Conservation (phyloP, 2,329 filamentous ascomycete genomes). For the Camillea tinctor region DNA sequence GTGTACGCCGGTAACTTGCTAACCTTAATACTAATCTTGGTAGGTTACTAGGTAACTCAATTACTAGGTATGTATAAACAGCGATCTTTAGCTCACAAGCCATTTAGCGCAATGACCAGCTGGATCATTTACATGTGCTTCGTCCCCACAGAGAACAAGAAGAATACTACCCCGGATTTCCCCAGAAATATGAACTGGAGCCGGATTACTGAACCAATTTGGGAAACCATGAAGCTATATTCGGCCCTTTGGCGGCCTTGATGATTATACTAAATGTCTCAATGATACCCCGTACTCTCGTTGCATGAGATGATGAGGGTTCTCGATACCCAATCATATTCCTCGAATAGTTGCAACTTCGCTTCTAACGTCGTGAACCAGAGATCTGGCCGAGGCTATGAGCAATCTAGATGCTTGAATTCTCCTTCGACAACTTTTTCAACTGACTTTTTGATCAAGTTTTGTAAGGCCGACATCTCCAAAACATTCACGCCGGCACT, state of each 20-base stretch:
- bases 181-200: neutral
- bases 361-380: neutral
- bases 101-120: too few species aligned
- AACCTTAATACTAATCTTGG: too few species aligned
- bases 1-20: too few species aligned
- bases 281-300: neutral
- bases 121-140: neutral
- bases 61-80: too few species aligned
- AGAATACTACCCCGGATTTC: neutral
- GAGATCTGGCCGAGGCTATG: neutral
- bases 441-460: neutral
- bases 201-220: neutral
- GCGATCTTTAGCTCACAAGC: too few species aligned
- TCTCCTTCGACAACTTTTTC: neutral
- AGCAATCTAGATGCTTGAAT: neutral
- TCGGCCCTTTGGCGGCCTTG: constrained; percentile 13
- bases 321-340: neutral
- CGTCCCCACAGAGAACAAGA: neutral
- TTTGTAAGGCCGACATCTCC: neutral
- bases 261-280: neutral
- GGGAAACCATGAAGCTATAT: constrained; percentile 2
- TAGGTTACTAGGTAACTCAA: too few species aligned
- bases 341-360: neutral
- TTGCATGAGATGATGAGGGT: neutral
- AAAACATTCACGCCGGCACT: neutral